These are phyloP conservation scores for Evansstolkia leycettana DNA, from an alignment of 495 filamentous ascomycete species.

Conservation along the genomic window DNA sequence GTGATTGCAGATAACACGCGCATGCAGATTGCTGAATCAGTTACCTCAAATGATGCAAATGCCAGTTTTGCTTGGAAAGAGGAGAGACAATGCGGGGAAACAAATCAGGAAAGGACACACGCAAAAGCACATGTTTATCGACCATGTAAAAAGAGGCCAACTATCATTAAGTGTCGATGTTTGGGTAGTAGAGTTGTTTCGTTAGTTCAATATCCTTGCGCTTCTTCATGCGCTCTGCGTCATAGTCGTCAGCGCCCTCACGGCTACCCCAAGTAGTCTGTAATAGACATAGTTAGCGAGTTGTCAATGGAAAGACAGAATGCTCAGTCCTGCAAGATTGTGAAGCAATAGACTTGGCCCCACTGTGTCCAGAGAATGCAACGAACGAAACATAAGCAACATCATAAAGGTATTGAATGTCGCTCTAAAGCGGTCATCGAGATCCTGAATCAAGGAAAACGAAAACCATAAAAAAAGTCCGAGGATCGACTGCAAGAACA, in stretches of 20 bases:
- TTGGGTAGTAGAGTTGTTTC: constrained; percentile 24
- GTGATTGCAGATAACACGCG: constrained; percentile 1
- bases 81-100: background rate
- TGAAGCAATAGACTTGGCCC: no score
- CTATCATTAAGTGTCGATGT: constrained; percentile 20
- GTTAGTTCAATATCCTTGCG: constrained; percentile 28
- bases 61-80: background rate
- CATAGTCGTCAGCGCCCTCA: constrained; percentile 45
- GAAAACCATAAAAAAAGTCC: no score
- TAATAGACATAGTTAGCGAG: background rate
- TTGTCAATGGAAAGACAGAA: no score
- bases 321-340: no score
- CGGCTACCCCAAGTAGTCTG: constrained; percentile 49
- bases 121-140: constrained; percentile 1
- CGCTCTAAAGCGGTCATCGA: no score
- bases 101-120: constrained; percentile 1
- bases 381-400: constrained; percentile 10
- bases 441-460: no score
- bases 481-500: no score
- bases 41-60: no score
- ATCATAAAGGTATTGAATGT: background rate
- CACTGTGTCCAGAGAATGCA: no score
- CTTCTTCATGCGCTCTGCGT: constrained; percentile 44
- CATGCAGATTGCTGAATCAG: no score
- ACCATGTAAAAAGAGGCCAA: background rate